These are phyloP conservation scores for Recurvomyces mirabilis DNA, from an alignment of 495 filamentous ascomycete genomes.

Conservation along the genomic window DNA sequence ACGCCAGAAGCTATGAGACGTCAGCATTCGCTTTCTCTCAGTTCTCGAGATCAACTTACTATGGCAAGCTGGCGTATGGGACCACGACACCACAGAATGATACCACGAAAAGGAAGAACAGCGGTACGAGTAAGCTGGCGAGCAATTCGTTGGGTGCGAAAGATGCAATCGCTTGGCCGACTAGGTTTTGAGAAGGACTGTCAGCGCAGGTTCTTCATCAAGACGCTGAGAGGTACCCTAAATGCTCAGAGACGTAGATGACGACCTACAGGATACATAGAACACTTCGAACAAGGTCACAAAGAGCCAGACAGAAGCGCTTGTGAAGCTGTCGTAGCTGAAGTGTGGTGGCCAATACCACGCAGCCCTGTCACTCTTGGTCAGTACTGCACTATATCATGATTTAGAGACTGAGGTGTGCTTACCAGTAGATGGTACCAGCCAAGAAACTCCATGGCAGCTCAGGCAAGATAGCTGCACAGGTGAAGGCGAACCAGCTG, in stretches of 20 bases:
- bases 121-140: slow-evolving; percentile 44
- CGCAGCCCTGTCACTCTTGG: too few relatives aligned
- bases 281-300: slow-evolving; percentile 54
- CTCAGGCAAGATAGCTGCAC: slow-evolving; percentile 34
- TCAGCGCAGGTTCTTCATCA: too few relatives aligned
- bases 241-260: neutral
- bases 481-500: slow-evolving; percentile 45
- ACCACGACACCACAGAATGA: slow-evolving; percentile 54
- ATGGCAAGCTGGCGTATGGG: slow-evolving; percentile 36
- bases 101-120: slow-evolving; percentile 50
- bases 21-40: neutral
- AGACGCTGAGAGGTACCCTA: too few relatives aligned
- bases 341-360: slow-evolving; percentile 44
- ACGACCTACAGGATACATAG: too few relatives aligned
- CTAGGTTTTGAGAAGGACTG: too few relatives aligned
- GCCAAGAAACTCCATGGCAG: slow-evolving; percentile 36
- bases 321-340: slow-evolving; percentile 23
- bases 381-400: too few relatives aligned
- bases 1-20: slow-evolving; percentile 29
- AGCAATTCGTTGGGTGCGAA: slow-evolving; percentile 62
- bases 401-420: too few relatives aligned
- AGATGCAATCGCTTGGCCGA: slow-evolving; percentile 67
- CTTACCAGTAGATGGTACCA: slow-evolving; percentile 47
- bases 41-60: neutral
- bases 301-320: slow-evolving; percentile 45